Evolutionary conservation across 2,329 filamentous ascomycete species (phyloP).

Genomic region (Colletotrichum tropicale): DNA sequence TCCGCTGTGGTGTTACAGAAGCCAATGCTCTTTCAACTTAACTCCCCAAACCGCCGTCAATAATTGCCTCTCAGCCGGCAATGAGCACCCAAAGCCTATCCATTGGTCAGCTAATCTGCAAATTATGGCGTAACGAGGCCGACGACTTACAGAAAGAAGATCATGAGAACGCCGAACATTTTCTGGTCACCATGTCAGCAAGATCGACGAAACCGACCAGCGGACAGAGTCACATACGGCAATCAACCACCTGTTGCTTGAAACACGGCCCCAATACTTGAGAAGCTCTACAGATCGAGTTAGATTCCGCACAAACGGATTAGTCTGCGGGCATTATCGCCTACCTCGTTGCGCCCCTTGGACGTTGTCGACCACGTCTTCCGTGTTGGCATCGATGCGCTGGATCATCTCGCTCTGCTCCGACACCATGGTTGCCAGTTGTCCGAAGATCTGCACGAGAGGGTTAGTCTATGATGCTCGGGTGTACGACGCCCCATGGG

Average conservation of each 20-base stretch:
- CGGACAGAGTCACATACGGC: slow-evolving; percentile 43
- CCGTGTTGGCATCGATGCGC: slow-evolving; percentile 94
- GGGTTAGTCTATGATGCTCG: slow-evolving; percentile 31
- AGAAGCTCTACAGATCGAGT: slow-evolving; percentile 67
- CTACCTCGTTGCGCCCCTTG: slow-evolving; percentile 80
- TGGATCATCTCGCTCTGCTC: slow-evolving; percentile 99
- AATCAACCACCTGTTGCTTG: slow-evolving; percentile 93
- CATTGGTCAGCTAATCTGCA: background rate
- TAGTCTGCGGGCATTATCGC: background rate
- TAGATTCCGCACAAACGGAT: background rate
- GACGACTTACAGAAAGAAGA: slow-evolving; percentile 73
- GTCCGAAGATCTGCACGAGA: slow-evolving; percentile 73
- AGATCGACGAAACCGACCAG: background rate
- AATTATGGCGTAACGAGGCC: slow-evolving; percentile 11
- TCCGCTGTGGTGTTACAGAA: slow-evolving; percentile 18
- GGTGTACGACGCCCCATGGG: background rate
- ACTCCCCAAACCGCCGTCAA: background rate
- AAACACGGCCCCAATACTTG: slow-evolving; percentile 96
- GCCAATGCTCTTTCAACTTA: background rate
- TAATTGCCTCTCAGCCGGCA: slow-evolving; percentile 44
- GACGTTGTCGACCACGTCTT: slow-evolving; percentile 98
- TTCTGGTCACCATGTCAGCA: slow-evolving; percentile 30
- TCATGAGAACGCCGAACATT: slow-evolving; percentile 91
- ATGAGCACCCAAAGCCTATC: slow-evolving; percentile 70
- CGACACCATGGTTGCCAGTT: slow-evolving; percentile 94